Percentiles rank a stretch among this genome's conserved stretches.
Conservation (phyloP, 2,329 filamentous ascomycete genomes). For the Fusarium lyarnte region DNA sequence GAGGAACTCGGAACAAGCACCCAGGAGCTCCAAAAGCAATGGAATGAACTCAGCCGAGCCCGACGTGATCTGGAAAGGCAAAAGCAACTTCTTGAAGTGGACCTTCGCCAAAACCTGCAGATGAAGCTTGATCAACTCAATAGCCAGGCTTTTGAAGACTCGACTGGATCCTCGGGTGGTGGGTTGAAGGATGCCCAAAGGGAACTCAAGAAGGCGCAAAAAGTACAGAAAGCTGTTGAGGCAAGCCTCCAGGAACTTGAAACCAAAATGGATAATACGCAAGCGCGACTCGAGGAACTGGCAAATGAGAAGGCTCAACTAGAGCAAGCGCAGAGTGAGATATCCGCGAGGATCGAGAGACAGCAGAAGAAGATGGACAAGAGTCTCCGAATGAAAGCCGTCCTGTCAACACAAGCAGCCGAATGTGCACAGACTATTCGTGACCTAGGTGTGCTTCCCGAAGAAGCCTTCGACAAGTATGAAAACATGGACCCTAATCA, state of each 20-base stretch:
- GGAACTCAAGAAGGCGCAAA: constrained; percentile 81
- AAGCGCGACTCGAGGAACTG: constrained; percentile 63
- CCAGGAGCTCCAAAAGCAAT: constrained; percentile 79
- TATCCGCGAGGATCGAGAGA: constrained; percentile 81
- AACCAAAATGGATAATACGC: constrained; percentile 67
- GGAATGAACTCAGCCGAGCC: constrained; percentile 76
- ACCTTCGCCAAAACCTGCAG: constrained; percentile 88
- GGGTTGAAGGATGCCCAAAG: constrained; percentile 81
- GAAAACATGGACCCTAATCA: constrained; percentile 81
- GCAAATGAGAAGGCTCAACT: constrained; percentile 68
- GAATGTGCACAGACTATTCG: constrained; percentile 91
- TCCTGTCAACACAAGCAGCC: constrained; percentile 77
- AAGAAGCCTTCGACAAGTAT: constrained; percentile 93
- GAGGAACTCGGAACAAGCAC: constrained; percentile 74
- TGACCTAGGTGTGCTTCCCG: constrained; percentile 89
- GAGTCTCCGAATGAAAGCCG: constrained; percentile 86
- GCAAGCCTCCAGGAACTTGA: constrained; percentile 80
- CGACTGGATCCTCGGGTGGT: constrained; percentile 67
- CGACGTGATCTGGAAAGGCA: constrained; percentile 81
- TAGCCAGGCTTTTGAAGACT: constrained; percentile 75
- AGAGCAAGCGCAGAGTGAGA: constrained; percentile 77
- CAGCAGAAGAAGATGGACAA: constrained; percentile 92
- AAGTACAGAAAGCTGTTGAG: constrained; percentile 73
- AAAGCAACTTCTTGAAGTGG: constrained; percentile 86
- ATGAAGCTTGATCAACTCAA: constrained; percentile 89